Evolutionary conservation across 306 rosid genomes (phyloP).

Genomic region (Dryas drummondii): DNA sequence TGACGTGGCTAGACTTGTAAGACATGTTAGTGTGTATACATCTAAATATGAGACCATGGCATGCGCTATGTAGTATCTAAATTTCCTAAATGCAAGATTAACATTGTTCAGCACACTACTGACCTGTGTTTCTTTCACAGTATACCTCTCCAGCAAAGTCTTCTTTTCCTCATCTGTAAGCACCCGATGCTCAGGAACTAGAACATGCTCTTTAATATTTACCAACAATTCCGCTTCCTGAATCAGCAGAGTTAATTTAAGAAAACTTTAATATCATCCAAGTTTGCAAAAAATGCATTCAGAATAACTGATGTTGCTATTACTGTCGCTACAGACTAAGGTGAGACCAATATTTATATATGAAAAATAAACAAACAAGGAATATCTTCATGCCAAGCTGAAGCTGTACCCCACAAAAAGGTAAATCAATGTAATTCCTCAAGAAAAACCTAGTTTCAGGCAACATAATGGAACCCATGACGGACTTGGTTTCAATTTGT

Average conservation of each 20-base stretch:
- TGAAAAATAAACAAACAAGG: too few relatives aligned
- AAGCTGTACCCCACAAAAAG: neutral
- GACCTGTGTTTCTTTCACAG: constrained; percentile 85
- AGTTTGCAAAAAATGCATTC: neutral
- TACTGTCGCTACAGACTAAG: too few relatives aligned
- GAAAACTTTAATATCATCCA: neutral
- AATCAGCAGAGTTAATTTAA: constrained; percentile 8
- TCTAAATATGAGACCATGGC: neutral
- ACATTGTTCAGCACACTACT: constrained; percentile 3
- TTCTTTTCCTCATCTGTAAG: constrained; percentile 66
- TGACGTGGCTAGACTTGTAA: neutral
- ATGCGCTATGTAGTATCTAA: neutral
- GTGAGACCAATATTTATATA: neutral
- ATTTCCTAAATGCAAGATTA: neutral
- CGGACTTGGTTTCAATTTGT: neutral
- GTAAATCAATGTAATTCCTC: neutral
- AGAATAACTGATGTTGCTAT: neutral
- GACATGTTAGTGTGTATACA: neutral
- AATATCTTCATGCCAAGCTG: neutral
- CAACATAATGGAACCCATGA: neutral
- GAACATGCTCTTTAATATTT: constrained; percentile 66
- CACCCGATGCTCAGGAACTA: constrained; percentile 75
- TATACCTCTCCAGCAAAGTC: constrained; percentile 79
- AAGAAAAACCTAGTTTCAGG: neutral
- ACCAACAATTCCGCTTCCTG: constrained; percentile 79